Evolutionary conservation across 257 asterid genomes (phyloP).

Genomic region (Verbascum thapsus): DNA sequence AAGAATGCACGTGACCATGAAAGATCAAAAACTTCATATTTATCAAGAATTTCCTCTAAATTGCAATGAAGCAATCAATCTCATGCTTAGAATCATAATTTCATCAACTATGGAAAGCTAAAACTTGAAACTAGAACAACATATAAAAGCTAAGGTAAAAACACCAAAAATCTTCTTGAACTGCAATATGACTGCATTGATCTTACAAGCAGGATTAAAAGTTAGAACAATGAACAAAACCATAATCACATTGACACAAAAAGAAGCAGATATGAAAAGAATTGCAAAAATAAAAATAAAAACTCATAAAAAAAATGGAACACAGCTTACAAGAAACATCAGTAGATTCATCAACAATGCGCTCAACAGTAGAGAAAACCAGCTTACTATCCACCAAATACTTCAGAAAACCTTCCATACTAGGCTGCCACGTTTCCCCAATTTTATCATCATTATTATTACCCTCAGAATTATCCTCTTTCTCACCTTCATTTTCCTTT

Average conservation of each 20-base stretch:
- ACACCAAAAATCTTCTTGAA: neutral
- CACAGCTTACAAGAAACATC: slow-evolving; percentile 83
- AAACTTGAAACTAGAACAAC: neutral
- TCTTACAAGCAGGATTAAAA: neutral
- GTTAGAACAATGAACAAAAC: neutral
- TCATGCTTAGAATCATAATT: neutral
- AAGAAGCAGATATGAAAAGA: neutral
- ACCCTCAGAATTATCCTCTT: slow-evolving; percentile 30
- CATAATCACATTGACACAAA: neutral
- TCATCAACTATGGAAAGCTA: neutral
- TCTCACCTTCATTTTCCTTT: slow-evolving; percentile 28
- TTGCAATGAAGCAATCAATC: slow-evolving; percentile 3
- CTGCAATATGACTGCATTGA: neutral
- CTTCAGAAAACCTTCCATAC: slow-evolving; percentile 71
- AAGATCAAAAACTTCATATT: neutral
- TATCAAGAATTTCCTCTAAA: neutral
- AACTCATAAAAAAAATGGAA: neutral
- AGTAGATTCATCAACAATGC: slow-evolving; percentile 83
- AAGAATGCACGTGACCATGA: neutral
- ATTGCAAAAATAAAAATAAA: neutral
- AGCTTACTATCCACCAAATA: slow-evolving; percentile 81
- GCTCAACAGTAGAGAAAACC: slow-evolving; percentile 81
- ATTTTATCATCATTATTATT: slow-evolving; percentile 24
- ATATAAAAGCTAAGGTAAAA: neutral
- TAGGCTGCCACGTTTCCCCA: slow-evolving; percentile 72